Evolutionary conservation across 1,139 yeast species (phyloP), one percentile per base, ranked within the genome.

Genomic region (Suhomyces bokatorum): DNA sequence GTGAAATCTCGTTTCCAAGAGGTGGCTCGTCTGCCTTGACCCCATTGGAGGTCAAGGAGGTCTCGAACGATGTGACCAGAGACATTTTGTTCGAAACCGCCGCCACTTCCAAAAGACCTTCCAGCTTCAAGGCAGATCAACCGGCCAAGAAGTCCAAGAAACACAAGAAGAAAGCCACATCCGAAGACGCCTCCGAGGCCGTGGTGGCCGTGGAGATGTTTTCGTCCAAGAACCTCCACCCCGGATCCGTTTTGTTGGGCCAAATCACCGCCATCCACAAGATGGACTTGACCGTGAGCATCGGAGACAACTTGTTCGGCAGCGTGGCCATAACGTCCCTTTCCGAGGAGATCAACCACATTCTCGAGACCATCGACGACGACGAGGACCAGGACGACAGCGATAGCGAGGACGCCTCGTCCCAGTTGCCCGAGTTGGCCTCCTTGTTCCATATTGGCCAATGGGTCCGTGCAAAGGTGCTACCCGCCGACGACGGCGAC

Each of bases 41-140:
- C 3, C 91, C 99, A 5, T 70, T 93, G 54, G 99, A 93, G 67
- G 83, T 89, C 55, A 90, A 90, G 63, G 95, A 90, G 62, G 95
- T 91, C 44, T 84, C 96, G 33, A 90, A 89, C 60, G 96, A 93
- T 64, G 99, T 95, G 36, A 83, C 91, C 28, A 80, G 80, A 55
- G 99, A 93, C 70, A 95, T 87, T 24, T 71, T 88, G 44, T 87
- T 87, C 55, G 91, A 81, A 56, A 66, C 72, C 38, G 56, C 75
- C 17, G 65, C 62, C 14, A 42, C 67, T 13, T 42, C 57, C 17
- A 73, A 72, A 48, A 66, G 77, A 58, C 47, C 68, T 26, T 50
- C 46, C 27, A 42, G 60, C 10, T 45, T 50, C 28, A 60, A 67
- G 24, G 46, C 69, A 13, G 60, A 60, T n/a, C 60, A 62, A 36